Conservation (phyloP, 257 asterid genomes). For the Solanum acaule region DNA sequence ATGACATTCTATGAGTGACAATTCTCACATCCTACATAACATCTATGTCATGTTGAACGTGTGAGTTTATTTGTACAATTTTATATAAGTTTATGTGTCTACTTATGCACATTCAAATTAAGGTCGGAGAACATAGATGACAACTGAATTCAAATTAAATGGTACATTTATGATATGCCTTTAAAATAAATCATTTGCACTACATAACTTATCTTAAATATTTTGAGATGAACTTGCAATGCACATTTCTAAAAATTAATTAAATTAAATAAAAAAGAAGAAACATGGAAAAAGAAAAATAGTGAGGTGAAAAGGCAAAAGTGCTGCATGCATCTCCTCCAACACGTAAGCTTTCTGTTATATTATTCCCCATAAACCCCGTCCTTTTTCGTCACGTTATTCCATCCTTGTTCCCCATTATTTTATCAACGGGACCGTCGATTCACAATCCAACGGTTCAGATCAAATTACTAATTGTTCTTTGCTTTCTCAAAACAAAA, state of each 20-base stretch:
- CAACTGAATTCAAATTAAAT: too few species aligned
- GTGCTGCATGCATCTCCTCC: constrained; percentile 17
- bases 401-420: constrained; percentile 24
- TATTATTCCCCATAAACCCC: neutral
- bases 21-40: neutral
- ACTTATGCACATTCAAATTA: too few species aligned
- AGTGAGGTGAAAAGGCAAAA: constrained; percentile 7
- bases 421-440: constrained; percentile 11
- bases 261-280: neutral
- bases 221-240: too few species aligned
- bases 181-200: too few species aligned
- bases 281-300: neutral
- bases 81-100: too few species aligned
- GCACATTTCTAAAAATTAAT: too few species aligned
- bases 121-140: too few species aligned
- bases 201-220: too few species aligned
- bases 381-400: constrained; percentile 23
- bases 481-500: constrained; percentile 20
- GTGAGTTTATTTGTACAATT: too few species aligned
- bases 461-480: constrained; percentile 13
- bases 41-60: too few species aligned
- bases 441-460: constrained; percentile 11
- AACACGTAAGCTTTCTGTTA: constrained; percentile 43
- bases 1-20: neutral
- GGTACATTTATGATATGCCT: too few species aligned